Conservation (phyloP, 176 grass and related monocot species). For the Aechmea fasciata region DNA sequence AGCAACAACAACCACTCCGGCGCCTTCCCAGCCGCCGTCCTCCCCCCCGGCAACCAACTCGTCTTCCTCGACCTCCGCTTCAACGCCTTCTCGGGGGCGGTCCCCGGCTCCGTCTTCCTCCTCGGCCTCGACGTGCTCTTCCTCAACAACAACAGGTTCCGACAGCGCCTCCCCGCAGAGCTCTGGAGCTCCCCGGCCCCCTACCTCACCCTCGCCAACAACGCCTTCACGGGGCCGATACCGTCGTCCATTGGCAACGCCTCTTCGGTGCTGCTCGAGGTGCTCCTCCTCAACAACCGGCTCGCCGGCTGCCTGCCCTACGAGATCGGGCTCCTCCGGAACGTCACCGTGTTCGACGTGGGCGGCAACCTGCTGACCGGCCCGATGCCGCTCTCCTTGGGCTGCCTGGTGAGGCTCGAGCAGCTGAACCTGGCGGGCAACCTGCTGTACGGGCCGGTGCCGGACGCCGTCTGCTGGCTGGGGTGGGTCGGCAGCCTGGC, state of each 20-base stretch:
- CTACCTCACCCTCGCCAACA: slow-evolving; percentile 81
- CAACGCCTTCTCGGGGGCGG: slow-evolving; percentile 33
- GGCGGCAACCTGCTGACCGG: slow-evolving; percentile 49
- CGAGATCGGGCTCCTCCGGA: slow-evolving; percentile 48
- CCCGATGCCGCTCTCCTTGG: slow-evolving; percentile 66
- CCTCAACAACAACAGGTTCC: slow-evolving; percentile 79
- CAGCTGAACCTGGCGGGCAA: slow-evolving; percentile 62
- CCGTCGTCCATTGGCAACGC: slow-evolving; percentile 45
- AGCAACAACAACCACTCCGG: slow-evolving; percentile 65
- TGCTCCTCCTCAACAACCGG: slow-evolving; percentile 75
- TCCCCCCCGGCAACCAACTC: slow-evolving; percentile 22
- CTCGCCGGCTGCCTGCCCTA: slow-evolving; percentile 70
- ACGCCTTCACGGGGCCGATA: slow-evolving; percentile 51
- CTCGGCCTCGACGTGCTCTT: slow-evolving; percentile 46
- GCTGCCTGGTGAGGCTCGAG: slow-evolving; percentile 45
- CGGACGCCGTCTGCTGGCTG: slow-evolving; percentile 62
- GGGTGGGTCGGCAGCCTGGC: slow-evolving; percentile 36
- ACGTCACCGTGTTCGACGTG: slow-evolving; percentile 54
- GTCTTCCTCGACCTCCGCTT: slow-evolving; percentile 81
- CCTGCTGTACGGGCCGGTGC: slow-evolving; percentile 54
- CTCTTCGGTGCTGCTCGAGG: slow-evolving; percentile 39
- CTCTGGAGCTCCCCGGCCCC: slow-evolving; percentile 35
- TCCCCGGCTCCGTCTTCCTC: slow-evolving; percentile 41
- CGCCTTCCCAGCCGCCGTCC: slow-evolving; percentile 32
- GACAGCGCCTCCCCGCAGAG: slow-evolving; percentile 31